Conservation (phyloP, 2,329 filamentous ascomycete species). For the Stachybotrys chartarum region DNA sequence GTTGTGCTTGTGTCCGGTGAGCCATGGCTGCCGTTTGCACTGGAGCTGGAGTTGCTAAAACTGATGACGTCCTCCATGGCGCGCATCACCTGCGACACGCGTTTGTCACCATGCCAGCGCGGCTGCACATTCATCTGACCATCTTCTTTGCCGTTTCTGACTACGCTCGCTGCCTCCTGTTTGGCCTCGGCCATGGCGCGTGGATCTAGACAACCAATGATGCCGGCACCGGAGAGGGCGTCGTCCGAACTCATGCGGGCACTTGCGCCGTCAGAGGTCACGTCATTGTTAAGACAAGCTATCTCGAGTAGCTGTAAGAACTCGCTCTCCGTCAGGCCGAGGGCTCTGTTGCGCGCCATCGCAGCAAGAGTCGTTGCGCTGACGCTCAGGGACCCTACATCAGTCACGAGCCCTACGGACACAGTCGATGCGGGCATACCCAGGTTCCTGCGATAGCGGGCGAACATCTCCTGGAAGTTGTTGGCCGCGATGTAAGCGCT, state of each 20-base stretch:
- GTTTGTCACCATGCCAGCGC: not conserved
- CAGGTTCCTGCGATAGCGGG: not conserved
- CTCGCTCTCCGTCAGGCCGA: constrained; percentile 10
- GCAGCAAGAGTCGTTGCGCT: not conserved
- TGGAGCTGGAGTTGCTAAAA: not conserved
- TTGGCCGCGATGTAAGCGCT: not conserved
- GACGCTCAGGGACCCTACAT: not conserved
- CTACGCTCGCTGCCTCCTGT: not conserved
- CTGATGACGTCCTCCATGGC: not conserved
- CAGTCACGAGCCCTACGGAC: not conserved
- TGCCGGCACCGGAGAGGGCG: not conserved
- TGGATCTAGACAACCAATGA: not conserved
- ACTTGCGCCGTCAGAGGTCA: not conserved
- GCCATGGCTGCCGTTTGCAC: not conserved
- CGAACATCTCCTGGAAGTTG: not conserved
- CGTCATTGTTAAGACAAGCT: constrained; percentile 7
- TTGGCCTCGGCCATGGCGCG: not conserved
- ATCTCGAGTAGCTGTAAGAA: constrained; percentile 14
- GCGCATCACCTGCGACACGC: not conserved
- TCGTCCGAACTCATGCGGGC: not conserved
- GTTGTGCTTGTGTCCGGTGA: not conserved
- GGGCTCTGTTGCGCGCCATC: constrained; percentile 9
- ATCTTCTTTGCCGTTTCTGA: not conserved
- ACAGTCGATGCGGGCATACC: not conserved
- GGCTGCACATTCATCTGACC: not conserved